Evolutionary conservation across 306 rosid genomes (phyloP), one percentile per base, ranked within the genome.

Genomic region (Quercus engelmannii): DNA sequence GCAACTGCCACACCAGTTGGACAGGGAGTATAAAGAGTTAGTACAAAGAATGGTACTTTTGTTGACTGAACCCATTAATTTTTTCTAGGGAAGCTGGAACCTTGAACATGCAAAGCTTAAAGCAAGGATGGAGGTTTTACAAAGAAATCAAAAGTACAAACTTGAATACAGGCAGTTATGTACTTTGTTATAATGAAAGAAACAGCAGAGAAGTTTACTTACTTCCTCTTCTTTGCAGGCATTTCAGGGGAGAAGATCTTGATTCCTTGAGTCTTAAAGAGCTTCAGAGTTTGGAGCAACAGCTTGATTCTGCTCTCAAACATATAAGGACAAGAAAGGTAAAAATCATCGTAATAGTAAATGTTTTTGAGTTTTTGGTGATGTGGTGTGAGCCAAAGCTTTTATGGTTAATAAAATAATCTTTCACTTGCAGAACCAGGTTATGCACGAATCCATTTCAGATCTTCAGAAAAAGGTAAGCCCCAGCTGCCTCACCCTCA

Each of bases 281-380:
- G 81, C 95, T 95, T 78, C 98, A 92, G 74, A 90, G 73, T 83
- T 82, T 92, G 86, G 99, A 95, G 82, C 97, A 90, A 30, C 98
- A 95, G 77, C 92, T 95, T 86, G 97, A 90, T 71, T 87, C 91
- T 14, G 87, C 97, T 58, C 90, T 95, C 69, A 95, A 90, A 77
- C 97, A 86, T 81, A 75, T 90, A 43, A 90, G 99, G 83, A 62
- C 91, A 38, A 86, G 87, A 75, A 91, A 95, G 97, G 99, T 91
- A 83, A 76, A 76, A 28, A 61, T 46, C 58, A 67, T 6, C 54
- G 70, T 33, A 65, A 25, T 18, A 57, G 17, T 14, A 15, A 1
- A 41, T 13, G 8, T 33, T 75, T 31, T 73, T 68, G 71, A 65
- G 8, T 51, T 75, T 31, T 73, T 73, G 65, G 71, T n/a, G 0